Conservation (phyloP, 495 filamentous ascomycete genomes). For the Neurospora sp. region DNA sequence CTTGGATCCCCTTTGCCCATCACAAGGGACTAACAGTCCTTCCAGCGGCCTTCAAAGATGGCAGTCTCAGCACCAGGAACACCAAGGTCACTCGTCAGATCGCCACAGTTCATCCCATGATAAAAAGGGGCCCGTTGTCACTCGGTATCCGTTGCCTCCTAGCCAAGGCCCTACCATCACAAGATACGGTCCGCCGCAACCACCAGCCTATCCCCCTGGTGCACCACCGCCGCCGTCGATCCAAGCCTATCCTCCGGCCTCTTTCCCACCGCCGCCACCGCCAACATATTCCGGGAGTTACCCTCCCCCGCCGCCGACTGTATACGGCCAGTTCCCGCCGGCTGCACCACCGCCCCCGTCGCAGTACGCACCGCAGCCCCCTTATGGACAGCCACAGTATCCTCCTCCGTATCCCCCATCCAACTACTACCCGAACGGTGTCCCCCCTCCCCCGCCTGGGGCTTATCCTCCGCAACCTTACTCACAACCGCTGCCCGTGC, state of each 20-base stretch:
- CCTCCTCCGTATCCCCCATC: slow-evolving; percentile 16
- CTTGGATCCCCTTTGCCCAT: background rate
- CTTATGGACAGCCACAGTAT: slow-evolving; percentile 21
- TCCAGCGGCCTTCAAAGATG: slow-evolving; percentile 29
- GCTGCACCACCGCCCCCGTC: slow-evolving; percentile 5
- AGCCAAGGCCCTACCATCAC: slow-evolving; percentile 15
- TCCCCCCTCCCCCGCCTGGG: slow-evolving; percentile 11
- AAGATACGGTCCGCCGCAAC: slow-evolving; percentile 16
- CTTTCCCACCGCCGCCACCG: slow-evolving; percentile 14
- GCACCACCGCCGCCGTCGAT: slow-evolving; percentile 16
- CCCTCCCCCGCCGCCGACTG: slow-evolving; percentile 2
- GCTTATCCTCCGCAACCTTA: slow-evolving; percentile 18
- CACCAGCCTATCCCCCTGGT: slow-evolving; percentile 22
- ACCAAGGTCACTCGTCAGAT: slow-evolving; percentile 18
- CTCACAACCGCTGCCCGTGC: slow-evolving; percentile 11
- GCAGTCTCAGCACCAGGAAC: slow-evolving; percentile 29
- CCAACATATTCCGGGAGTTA: slow-evolving; percentile 12
- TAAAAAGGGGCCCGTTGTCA: slow-evolving; percentile 33
- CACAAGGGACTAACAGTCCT: slow-evolving; percentile 10
- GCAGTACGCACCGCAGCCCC: slow-evolving; percentile 15
- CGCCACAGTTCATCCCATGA: slow-evolving; percentile 17
- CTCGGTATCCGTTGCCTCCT: slow-evolving; percentile 29
- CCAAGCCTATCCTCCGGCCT: slow-evolving; percentile 9
- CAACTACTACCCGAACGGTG: slow-evolving; percentile 16
- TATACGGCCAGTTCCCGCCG: slow-evolving; percentile 3